phyloP scores from a whole-genome alignment of 768 basidiomycete species.

The Tricholoma hemisulphureum region DNA sequence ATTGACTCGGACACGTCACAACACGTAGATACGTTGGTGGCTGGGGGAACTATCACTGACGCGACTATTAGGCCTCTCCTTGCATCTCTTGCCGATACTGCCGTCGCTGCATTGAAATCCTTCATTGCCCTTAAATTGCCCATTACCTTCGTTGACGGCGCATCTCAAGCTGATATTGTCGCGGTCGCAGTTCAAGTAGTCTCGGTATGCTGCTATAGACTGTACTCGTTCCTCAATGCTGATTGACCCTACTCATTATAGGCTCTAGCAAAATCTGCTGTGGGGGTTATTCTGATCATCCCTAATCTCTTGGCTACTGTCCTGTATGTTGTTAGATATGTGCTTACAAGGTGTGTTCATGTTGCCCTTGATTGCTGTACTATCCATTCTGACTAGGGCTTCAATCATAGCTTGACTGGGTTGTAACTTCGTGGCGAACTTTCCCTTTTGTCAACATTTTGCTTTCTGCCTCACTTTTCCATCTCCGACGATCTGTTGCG shows the following conservation, averaged over 20 bases:
- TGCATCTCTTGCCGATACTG: not conserved
- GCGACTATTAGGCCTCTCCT: not conserved
- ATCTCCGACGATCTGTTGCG: no score
- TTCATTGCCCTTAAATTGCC: not conserved
- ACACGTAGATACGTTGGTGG: not conserved
- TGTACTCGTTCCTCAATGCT: not conserved
- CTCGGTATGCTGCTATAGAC: not conserved
- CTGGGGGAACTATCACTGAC: not conserved
- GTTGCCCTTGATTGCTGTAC: no score
- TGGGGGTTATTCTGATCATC: not conserved
- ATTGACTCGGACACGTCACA: not conserved
- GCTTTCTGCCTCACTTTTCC: no score
- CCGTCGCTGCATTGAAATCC: not conserved
- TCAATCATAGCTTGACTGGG: no score
- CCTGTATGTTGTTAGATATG: not conserved
- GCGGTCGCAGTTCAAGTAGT: not conserved
- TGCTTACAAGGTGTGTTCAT: not conserved
- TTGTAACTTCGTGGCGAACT: no score
- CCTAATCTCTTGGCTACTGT: not conserved
- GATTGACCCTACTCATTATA: not conserved
- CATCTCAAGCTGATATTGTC: not conserved
- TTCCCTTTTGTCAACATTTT: no score
- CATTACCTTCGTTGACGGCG: not conserved
- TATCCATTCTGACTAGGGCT: no score
- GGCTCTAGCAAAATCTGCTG: not conserved